Conservation (phyloP, 208 protist genomes). For the Trypanosoma scelopori region DNA sequence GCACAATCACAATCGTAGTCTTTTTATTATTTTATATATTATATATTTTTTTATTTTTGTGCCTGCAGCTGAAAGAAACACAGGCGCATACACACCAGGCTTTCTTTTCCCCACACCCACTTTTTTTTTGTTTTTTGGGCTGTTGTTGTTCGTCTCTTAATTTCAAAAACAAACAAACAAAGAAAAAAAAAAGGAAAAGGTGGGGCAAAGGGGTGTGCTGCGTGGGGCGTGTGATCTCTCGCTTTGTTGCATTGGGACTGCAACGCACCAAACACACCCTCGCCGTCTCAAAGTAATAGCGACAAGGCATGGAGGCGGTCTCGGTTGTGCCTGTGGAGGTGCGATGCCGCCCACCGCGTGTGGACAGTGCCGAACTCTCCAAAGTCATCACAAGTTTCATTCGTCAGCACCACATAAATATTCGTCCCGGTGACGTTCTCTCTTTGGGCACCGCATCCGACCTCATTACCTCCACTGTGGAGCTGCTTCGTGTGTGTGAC, state of each 20-base stretch:
- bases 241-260: too few relatives aligned
- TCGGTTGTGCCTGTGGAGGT: conserved; percentile 53
- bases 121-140: too few relatives aligned
- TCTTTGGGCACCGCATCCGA: conserved; percentile 29
- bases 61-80: too few relatives aligned
- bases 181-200: background rate
- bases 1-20: too few relatives aligned
- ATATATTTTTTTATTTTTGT: too few relatives aligned
- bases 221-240: too few relatives aligned
- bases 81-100: too few relatives aligned
- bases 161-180: conserved; percentile 4
- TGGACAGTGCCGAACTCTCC: conserved; percentile 41
- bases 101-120: too few relatives aligned
- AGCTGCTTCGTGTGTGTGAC: conserved; percentile 57
- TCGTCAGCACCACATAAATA: conserved; percentile 11
- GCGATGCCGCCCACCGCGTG: conserved; percentile 26
- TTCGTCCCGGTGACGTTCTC: conserved; percentile 35
- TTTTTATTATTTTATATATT: too few relatives aligned
- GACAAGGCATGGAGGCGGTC: conserved; percentile 14
- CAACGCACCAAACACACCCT: too few relatives aligned
- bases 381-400: conserved; percentile 34
- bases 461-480: conserved; percentile 25
- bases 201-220: background rate
- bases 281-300: background rate
- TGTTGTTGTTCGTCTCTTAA: background rate